Evolutionary conservation across 768 basidiomycete genomes (phyloP).

Genomic region (Paxillus rubicundulus): DNA sequence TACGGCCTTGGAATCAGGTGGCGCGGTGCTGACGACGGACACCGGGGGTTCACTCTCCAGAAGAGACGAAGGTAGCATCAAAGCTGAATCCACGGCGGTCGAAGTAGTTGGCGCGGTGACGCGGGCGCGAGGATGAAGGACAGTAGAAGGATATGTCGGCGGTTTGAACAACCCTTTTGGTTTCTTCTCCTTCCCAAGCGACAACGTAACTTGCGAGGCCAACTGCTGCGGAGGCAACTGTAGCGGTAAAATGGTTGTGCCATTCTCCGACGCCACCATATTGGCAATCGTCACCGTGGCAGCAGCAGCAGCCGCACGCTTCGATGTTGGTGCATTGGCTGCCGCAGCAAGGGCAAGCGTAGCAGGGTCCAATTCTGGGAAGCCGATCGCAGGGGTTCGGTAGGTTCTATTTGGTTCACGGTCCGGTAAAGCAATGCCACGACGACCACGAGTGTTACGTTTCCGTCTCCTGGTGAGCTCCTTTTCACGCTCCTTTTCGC

Average conservation of each 20-base stretch:
- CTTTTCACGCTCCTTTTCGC: slow-evolving; percentile 92
- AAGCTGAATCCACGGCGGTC: slow-evolving; percentile 64
- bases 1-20: slow-evolving; percentile 47
- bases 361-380: slow-evolving; percentile 74
- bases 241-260: slow-evolving; percentile 50
- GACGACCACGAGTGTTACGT: slow-evolving; percentile 76
- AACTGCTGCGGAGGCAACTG: slow-evolving; percentile 42
- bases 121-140: slow-evolving; percentile 60
- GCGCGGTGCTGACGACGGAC: slow-evolving; percentile 27
- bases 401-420: slow-evolving; percentile 90
- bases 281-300: slow-evolving; percentile 84
- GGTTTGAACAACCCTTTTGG: slow-evolving; percentile 72
- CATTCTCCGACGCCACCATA: slow-evolving; percentile 91
- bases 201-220: slow-evolving; percentile 33
- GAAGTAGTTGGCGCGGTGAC: slow-evolving; percentile 60
- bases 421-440: slow-evolving; percentile 85
- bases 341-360: slow-evolving; percentile 65
- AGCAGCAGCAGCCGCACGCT: slow-evolving; percentile 84
- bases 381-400: slow-evolving; percentile 84
- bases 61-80: slow-evolving; percentile 50
- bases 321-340: slow-evolving; percentile 63
- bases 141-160: slow-evolving; percentile 52
- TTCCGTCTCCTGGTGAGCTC: slow-evolving; percentile 84
- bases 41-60: slow-evolving; percentile 59
- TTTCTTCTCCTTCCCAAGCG: slow-evolving; percentile 60